Conservation (phyloP, 306 rosid species). For the Dryas drummondii region DNA sequence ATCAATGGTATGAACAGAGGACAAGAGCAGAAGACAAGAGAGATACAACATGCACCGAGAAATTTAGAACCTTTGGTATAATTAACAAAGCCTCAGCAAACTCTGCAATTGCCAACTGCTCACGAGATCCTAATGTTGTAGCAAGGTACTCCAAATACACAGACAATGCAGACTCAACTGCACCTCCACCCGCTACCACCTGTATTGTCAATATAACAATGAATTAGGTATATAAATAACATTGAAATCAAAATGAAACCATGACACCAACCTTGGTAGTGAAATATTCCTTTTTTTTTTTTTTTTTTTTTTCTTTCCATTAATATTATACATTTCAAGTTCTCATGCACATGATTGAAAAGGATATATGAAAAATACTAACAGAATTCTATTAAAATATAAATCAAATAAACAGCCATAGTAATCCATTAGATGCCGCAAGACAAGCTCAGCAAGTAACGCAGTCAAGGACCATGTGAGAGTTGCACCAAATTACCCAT, state of each 20-base stretch:
- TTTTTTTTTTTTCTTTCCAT: neutral
- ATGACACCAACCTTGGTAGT: neutral
- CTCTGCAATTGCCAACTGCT: conserved; percentile 98
- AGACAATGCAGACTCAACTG: conserved; percentile 89
- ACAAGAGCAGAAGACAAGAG: neutral
- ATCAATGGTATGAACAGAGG: neutral
- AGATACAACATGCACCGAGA: neutral
- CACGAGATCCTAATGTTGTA: conserved; percentile 94
- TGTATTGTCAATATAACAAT: conserved; percentile 30
- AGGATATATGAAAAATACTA: too few relatives aligned
- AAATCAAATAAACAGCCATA: neutral
- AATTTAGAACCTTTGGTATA: conserved; percentile 56
- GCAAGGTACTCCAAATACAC: conserved; percentile 96
- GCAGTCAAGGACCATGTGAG: too few relatives aligned
- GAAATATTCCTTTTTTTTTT: neutral
- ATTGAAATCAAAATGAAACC: neutral
- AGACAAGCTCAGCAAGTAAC: neutral
- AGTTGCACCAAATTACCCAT: too few relatives aligned
- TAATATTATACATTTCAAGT: neutral
- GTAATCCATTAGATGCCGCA: neutral
- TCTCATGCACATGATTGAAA: neutral
- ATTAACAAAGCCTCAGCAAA: conserved; percentile 89
- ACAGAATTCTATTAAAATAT: too few relatives aligned
- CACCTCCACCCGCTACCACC: conserved; percentile 99
- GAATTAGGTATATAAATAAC: conserved; percentile 1